A percentile compares a stretch with the other conserved stretches of the same genome.
phyloP scores from a whole-genome alignment of 805 yeast genomes.

The Candida nanaspora region DNA sequence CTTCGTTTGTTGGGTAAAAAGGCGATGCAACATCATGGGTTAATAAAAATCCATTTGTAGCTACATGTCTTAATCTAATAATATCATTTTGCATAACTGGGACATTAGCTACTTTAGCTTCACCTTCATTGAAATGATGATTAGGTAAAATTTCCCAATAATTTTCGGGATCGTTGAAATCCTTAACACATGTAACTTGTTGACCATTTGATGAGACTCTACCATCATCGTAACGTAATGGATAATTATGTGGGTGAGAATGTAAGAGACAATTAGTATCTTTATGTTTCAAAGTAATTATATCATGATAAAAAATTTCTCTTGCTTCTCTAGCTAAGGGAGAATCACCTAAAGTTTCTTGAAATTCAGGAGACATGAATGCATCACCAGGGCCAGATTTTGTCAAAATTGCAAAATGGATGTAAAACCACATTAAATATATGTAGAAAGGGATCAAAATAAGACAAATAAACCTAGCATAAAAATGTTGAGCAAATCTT shows the following conservation, averaged over 20 bases:
- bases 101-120: constrained; percentile 27
- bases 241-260: constrained; percentile 72
- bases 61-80: constrained; percentile 74
- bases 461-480: constrained; percentile 64
- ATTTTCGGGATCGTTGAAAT: constrained; percentile 54
- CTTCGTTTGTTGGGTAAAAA: constrained; percentile 84
- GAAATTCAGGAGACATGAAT: constrained; percentile 94
- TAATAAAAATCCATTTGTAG: constrained; percentile 70
- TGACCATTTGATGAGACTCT: constrained; percentile 91
- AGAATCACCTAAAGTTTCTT: constrained; percentile 84
- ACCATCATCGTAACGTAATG: constrained; percentile 93
- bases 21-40: constrained; percentile 98
- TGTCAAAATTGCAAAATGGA: constrained; percentile 76
- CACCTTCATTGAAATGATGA: constrained; percentile 32
- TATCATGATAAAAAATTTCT: constrained; percentile 68
- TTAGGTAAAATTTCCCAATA: constrained; percentile 83
- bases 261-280: constrained; percentile 76
- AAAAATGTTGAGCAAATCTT: constrained; percentile 59
- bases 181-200: constrained; percentile 72
- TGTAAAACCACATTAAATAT: constrained; percentile 84
- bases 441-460: constrained; percentile 75
- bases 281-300: constrained; percentile 71
- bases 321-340: constrained; percentile 65
- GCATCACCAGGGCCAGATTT: constrained; percentile 94
- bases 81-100: constrained; percentile 64